Percentiles rank a stretch among this genome's conserved stretches.
phyloP scores from a whole-genome alignment of 352 stramenopile species.

The Halophytophthora polymorphica region DNA sequence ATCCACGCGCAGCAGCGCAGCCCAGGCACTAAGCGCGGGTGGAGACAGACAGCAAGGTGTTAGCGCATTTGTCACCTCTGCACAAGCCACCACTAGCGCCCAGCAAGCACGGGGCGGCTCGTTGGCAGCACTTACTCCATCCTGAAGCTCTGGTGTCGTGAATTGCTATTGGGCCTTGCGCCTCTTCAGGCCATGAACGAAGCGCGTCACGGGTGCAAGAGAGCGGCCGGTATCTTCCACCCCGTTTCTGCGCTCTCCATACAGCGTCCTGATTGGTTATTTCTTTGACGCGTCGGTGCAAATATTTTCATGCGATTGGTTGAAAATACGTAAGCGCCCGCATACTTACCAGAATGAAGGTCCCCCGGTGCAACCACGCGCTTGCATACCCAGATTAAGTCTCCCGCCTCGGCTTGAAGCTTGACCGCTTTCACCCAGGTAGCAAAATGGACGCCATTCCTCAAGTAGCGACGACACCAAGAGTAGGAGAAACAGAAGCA shows the following conservation, averaged over 20 bases:
- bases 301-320: constrained; percentile 7
- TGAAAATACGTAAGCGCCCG: constrained; percentile 1
- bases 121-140: constrained; percentile 15
- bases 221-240: no score
- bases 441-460: constrained; percentile 18
- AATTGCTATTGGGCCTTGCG: background rate
- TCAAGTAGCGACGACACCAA: constrained; percentile 3
- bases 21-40: constrained; percentile 13
- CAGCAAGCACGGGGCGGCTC: background rate
- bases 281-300: background rate
- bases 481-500: background rate
- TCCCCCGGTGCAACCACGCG: background rate
- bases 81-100: no score
- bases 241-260: no score
- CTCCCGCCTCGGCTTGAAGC: constrained; percentile 8
- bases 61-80: background rate
- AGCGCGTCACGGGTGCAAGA: background rate
- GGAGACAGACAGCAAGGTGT: background rate
- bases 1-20: constrained; percentile 43
- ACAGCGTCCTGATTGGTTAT: background rate
- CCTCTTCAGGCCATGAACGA: constrained; percentile 8
- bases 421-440: background rate
- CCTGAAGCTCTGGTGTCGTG: background rate
- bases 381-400: background rate
- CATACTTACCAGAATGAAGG: background rate